Evolutionary conservation across 2,329 filamentous ascomycete genomes (phyloP).

Genomic region (Ceratocystis ficicola): DNA sequence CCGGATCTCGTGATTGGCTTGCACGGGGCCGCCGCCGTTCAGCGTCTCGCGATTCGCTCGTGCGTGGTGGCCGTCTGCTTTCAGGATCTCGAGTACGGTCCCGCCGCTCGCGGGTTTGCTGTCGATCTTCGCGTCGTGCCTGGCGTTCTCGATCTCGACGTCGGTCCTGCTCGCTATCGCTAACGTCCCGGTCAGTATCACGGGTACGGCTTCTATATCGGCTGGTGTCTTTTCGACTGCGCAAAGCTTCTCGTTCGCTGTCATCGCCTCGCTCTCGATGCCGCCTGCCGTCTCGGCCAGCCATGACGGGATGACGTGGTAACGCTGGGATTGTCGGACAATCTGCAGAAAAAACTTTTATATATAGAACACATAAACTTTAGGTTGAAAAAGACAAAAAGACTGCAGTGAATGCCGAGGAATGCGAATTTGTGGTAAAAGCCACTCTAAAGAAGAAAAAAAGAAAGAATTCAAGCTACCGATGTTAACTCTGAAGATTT

Average conservation of each 20-base stretch:
- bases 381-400: not conserved
- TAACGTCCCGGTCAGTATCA: not conserved
- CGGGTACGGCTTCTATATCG: constrained; percentile 14
- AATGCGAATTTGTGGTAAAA: not conserved
- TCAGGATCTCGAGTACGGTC: not conserved
- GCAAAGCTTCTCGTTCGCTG: constrained; percentile 19
- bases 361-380: not conserved
- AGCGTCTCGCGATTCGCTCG: not conserved
- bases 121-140: constrained; percentile 11
- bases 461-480: not conserved
- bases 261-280: constrained; percentile 21
- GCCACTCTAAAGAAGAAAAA: not conserved
- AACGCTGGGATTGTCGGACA: not conserved
- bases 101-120: not conserved
- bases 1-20: not conserved
- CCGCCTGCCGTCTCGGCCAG: constrained; percentile 14
- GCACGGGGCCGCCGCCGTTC: not conserved
- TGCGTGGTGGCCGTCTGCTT: not conserved
- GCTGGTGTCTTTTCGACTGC: constrained; percentile 11
- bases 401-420: not conserved
- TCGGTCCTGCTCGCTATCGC: constrained; percentile 9
- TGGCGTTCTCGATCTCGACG: constrained; percentile 14
- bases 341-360: not conserved
- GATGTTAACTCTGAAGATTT: not conserved
- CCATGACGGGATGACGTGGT: constrained; percentile 12